Evolutionary conservation across 2,329 filamentous ascomycete genomes (phyloP).

Genomic region (Drechslera avenae): DNA sequence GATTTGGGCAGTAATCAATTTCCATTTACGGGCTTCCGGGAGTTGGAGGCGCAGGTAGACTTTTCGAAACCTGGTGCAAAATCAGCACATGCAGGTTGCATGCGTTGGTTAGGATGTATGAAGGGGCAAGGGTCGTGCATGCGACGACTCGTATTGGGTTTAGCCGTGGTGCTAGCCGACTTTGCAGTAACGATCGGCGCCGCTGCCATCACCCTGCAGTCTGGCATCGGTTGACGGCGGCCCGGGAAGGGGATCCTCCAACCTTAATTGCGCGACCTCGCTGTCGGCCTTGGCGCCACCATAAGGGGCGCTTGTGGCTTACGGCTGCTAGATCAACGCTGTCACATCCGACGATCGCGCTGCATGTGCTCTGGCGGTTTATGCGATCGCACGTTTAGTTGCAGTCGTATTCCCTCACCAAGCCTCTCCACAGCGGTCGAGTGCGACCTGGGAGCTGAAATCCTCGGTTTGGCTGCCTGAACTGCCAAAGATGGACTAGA

Average conservation of each 20-base stretch:
- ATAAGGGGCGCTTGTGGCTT: slow-evolving; percentile 1
- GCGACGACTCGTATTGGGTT: slow-evolving; percentile 29
- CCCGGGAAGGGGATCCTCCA: slow-evolving; percentile 25
- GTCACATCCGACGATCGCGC: slow-evolving; percentile 19
- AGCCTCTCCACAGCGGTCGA: background rate
- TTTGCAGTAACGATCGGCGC: slow-evolving; percentile 29
- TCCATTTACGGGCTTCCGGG: slow-evolving; percentile 8
- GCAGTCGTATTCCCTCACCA: background rate
- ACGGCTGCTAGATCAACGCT: slow-evolving; percentile 21
- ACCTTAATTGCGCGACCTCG: slow-evolving; percentile 31
- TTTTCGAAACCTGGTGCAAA: slow-evolving; percentile 16
- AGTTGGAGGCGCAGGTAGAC: slow-evolving; percentile 13
- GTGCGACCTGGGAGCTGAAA: background rate
- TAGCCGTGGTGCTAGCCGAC: slow-evolving; percentile 25
- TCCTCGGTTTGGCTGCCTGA: background rate
- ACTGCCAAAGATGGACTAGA: slow-evolving; percentile 16
- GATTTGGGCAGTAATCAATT: slow-evolving; percentile 14
- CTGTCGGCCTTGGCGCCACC: slow-evolving; percentile 13
- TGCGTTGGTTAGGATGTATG: slow-evolving; percentile 8
- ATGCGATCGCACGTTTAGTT: slow-evolving; percentile 13
- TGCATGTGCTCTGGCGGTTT: slow-evolving; percentile 15
- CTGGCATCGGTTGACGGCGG: slow-evolving; percentile 21
- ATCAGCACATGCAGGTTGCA: slow-evolving; percentile 14
- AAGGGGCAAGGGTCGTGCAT: slow-evolving; percentile 24
- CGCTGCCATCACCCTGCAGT: slow-evolving; percentile 26